Evolutionary conservation across 2,329 filamentous ascomycete species (phyloP).

Genomic region (Teratosphaeria zuluensis): DNA sequence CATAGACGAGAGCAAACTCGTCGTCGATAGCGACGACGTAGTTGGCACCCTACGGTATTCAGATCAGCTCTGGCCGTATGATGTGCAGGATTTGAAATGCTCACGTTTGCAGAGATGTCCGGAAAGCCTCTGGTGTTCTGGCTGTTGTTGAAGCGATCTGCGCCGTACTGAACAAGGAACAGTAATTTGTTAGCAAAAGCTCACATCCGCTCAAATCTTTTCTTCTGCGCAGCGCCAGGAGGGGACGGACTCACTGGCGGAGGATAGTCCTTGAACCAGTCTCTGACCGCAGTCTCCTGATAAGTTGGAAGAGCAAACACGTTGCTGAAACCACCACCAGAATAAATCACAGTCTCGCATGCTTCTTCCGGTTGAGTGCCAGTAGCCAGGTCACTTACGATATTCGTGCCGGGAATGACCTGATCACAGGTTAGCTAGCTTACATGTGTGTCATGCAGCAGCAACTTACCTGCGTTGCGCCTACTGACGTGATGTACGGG

Average conservation of each 20-base stretch:
- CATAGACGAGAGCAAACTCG: conserved; percentile 35
- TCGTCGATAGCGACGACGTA: conserved; percentile 35
- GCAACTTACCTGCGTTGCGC: conserved; percentile 25
- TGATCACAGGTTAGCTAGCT: conserved; percentile 27
- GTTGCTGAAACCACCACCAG: conserved; percentile 40
- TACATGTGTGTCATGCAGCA: not conserved
- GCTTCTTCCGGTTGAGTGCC: conserved; percentile 32
- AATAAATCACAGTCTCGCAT: conserved; percentile 39
- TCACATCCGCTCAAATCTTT: not conserved
- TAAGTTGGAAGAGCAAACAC: conserved; percentile 40
- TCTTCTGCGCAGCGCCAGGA: not conserved
- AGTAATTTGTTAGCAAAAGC: not conserved
- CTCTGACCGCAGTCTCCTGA: conserved; percentile 33
- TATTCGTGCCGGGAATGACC: conserved; percentile 31
- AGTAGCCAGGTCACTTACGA: conserved; percentile 20
- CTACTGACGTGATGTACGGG: conserved; percentile 43
- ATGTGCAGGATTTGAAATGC: not conserved
- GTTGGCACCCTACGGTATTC: conserved; percentile 21
- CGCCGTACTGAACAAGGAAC: conserved; percentile 23
- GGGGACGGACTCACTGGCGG: conserved; percentile 19
- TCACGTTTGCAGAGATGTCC: conserved; percentile 24
- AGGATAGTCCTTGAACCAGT: conserved; percentile 33
- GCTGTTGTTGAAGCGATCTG: conserved; percentile 37
- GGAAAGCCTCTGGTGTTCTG: conserved; percentile 38
- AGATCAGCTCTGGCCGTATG: not conserved